Conservation (phyloP, 2,329 filamentous ascomycete species). For the Pseudophaeomoniella oleicola region DNA sequence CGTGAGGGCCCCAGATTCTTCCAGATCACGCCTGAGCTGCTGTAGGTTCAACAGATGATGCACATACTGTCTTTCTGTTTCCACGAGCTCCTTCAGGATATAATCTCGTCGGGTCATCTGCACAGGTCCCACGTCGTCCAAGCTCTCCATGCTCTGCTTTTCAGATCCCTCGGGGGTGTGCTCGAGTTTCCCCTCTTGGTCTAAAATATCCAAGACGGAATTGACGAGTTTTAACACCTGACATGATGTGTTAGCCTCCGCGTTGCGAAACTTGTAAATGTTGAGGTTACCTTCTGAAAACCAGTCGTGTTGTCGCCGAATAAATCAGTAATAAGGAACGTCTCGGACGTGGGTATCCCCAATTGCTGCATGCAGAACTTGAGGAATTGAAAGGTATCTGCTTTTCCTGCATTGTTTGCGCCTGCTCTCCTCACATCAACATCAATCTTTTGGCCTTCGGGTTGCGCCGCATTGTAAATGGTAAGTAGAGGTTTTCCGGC, state of each 20-base stretch:
- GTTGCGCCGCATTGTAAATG: slow-evolving; percentile 76
- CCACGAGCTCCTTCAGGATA: slow-evolving; percentile 80
- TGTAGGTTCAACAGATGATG: slow-evolving; percentile 92
- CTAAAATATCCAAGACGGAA: slow-evolving; percentile 73
- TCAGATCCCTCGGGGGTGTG: slow-evolving; percentile 25
- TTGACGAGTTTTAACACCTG: slow-evolving; percentile 86
- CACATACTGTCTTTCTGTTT: slow-evolving; percentile 94
- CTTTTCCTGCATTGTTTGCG: slow-evolving; percentile 47
- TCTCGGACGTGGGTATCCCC: slow-evolving; percentile 63
- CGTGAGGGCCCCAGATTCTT: slow-evolving; percentile 73
- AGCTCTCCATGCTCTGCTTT: not conserved
- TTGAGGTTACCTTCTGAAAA: slow-evolving; percentile 72
- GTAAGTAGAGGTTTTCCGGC: slow-evolving; percentile 71
- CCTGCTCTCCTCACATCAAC: slow-evolving; percentile 48
- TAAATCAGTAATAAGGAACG: slow-evolving; percentile 82
- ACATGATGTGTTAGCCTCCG: not conserved
- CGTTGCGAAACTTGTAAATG: no score
- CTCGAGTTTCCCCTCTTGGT: slow-evolving; percentile 62
- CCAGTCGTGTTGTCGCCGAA: slow-evolving; percentile 92
- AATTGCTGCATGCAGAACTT: slow-evolving; percentile 76
- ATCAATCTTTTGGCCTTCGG: slow-evolving; percentile 46
- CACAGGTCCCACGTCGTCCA: slow-evolving; percentile 21
- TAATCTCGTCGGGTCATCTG: slow-evolving; percentile 66
- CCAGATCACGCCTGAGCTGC: slow-evolving; percentile 76
- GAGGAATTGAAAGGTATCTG: slow-evolving; percentile 83